phyloP scores from a whole-genome alignment of 140 eudicot species.

The Bidens hawaiensis region DNA sequence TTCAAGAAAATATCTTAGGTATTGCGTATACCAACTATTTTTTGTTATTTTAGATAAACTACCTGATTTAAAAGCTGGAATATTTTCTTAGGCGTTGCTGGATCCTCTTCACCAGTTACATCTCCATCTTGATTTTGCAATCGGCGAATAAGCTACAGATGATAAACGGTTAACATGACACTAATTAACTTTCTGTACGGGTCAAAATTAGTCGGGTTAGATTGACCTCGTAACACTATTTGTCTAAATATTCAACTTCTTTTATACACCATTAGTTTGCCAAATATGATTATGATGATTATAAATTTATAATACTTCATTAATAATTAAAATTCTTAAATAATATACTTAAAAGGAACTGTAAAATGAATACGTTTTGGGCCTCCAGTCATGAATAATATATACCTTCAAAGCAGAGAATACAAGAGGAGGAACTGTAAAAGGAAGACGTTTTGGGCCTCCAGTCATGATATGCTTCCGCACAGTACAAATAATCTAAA shows the following conservation, averaged over 20 bases:
- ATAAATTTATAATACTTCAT: neutral
- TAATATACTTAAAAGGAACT: too few species aligned
- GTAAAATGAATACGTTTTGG: too few species aligned
- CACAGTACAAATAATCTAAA: constrained; percentile 76
- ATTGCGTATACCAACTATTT: neutral
- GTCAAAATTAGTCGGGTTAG: neutral
- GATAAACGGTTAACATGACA: constrained; percentile 11
- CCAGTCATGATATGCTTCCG: constrained; percentile 81
- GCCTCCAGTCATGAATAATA: too few species aligned
- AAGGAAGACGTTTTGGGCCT: constrained; percentile 90
- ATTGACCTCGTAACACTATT: neutral
- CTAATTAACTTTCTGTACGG: neutral
- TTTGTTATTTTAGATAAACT: neutral
- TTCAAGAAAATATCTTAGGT: neutral
- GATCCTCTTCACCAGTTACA: constrained; percentile 74
- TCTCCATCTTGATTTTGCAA: constrained; percentile 87
- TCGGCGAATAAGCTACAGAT: constrained; percentile 61
- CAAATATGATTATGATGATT: neutral
- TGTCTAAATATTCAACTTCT: too few species aligned
- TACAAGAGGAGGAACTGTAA: constrained; percentile 92
- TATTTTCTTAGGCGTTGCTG: constrained; percentile 82
- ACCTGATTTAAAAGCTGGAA: constrained; percentile 93
- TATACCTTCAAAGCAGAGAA: constrained; percentile 90
- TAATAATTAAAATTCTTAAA: neutral
- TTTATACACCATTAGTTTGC: too few species aligned